These are phyloP conservation scores for Apiotrichum brassicae DNA, from an alignment of 1,284 basidiomycete genomes.

Conservation along the genomic window DNA sequence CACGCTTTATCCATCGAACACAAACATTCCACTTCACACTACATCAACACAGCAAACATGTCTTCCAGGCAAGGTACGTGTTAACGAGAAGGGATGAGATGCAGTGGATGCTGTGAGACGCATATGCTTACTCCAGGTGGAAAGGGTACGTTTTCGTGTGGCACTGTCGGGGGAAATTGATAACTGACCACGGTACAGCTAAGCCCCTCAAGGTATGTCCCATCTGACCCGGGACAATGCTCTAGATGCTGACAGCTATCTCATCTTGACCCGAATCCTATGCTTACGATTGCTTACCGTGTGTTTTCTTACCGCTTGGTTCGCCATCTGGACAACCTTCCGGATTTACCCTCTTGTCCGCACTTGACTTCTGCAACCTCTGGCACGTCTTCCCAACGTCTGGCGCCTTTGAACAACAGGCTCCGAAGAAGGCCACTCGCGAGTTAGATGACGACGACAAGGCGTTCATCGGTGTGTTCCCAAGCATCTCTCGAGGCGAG, in stretches of 20 bases:
- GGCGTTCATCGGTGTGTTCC: constrained; percentile 26
- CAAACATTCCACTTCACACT: not conserved
- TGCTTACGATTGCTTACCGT: too few species aligned
- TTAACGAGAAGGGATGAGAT: not conserved
- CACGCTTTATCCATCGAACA: too few species aligned
- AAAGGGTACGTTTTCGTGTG: not conserved
- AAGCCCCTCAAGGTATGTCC: constrained; percentile 25
- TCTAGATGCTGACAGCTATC: too few species aligned
- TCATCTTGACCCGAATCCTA: too few species aligned
- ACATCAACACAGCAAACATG: not conserved
- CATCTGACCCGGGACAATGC: not conserved
- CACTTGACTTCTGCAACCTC: not conserved
- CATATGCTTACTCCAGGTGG: not conserved
- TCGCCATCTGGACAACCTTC: too few species aligned
- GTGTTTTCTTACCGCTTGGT: too few species aligned
- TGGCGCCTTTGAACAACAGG: constrained; percentile 2
- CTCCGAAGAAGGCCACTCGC: constrained; percentile 17
- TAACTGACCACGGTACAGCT: constrained; percentile 8
- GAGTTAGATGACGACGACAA: constrained; percentile 38
- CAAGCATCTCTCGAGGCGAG: too few species aligned
- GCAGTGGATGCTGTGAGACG: too few species aligned
- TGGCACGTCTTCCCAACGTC: not conserved
- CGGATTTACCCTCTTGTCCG: too few species aligned
- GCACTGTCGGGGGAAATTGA: not conserved
- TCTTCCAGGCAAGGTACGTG: not conserved